Conservation (phyloP, 768 basidiomycete genomes). For the Leccinum barrowsii region DNA sequence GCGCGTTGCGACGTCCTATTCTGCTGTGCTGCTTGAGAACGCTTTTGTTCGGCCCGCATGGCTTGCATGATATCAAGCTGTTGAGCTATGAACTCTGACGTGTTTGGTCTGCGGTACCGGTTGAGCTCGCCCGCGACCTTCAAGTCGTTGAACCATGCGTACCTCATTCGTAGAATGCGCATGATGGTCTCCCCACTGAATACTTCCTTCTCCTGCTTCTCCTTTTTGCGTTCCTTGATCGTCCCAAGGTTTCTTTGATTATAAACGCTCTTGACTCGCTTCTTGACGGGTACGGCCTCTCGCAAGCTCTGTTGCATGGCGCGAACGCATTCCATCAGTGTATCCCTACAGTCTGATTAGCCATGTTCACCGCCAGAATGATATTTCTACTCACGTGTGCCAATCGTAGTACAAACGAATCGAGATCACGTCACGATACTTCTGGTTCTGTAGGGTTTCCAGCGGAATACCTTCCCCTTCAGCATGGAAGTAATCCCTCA, state of each 20-base stretch:
- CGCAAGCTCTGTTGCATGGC: slow-evolving; percentile 90
- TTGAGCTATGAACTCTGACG: slow-evolving; percentile 83
- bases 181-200: slow-evolving; percentile 88
- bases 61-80: slow-evolving; percentile 78
- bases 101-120: slow-evolving; percentile 53
- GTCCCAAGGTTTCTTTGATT: slow-evolving; percentile 93
- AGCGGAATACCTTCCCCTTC: slow-evolving; percentile 88
- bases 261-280: slow-evolving; percentile 90
- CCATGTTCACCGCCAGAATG: background rate
- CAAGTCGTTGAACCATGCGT: slow-evolving; percentile 14
- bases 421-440: slow-evolving; percentile 87
- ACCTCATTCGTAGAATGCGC: slow-evolving; percentile 95
- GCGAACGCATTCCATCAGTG: slow-evolving; percentile 88
- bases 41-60: slow-evolving; percentile 82
- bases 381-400: slow-evolving; percentile 62
- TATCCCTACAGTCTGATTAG: slow-evolving; percentile 48
- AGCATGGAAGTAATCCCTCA: slow-evolving; percentile 93
- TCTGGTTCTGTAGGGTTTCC: slow-evolving; percentile 86
- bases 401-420: slow-evolving; percentile 96
- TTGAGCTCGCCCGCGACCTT: slow-evolving; percentile 2
- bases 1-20: slow-evolving; percentile 58
- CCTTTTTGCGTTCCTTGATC: slow-evolving; percentile 89
- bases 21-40: slow-evolving; percentile 58
- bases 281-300: slow-evolving; percentile 71
- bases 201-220: slow-evolving; percentile 74